Evolutionary conservation across 805 yeast species (phyloP).

Genomic region (Lachancea quebecensis): DNA sequence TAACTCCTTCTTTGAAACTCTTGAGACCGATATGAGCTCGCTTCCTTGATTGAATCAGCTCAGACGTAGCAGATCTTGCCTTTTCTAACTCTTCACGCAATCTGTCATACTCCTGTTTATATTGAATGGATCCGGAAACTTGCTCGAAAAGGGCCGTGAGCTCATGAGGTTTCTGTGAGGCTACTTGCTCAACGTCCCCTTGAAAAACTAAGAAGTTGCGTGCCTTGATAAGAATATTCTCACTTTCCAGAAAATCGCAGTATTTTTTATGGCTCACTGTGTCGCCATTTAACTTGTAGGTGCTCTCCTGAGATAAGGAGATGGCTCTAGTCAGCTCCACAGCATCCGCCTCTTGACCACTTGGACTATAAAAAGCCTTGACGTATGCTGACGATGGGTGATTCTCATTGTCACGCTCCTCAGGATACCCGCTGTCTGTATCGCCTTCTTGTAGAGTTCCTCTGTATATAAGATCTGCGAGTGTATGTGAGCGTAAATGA

Average conservation of each 20-base stretch:
- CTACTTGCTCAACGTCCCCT: slow-evolving; percentile 93
- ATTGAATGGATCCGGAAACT: slow-evolving; percentile 74
- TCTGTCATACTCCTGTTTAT: slow-evolving; percentile 55
- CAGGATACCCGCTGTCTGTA: slow-evolving; percentile 3
- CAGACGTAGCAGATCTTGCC: slow-evolving; percentile 57
- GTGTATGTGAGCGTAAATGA: slow-evolving; percentile 65
- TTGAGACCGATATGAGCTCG: slow-evolving; percentile 65
- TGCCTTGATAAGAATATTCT: slow-evolving; percentile 82
- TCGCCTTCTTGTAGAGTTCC: slow-evolving; percentile 39
- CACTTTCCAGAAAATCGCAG: slow-evolving; percentile 55
- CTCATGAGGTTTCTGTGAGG: slow-evolving; percentile 75
- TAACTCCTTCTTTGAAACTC: slow-evolving; percentile 69
- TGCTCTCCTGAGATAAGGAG: slow-evolving; percentile 51
- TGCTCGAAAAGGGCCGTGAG: slow-evolving; percentile 70
- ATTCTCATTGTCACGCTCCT: slow-evolving; percentile 11
- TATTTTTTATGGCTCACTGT: slow-evolving; percentile 61
- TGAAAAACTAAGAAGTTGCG: slow-evolving; percentile 90
- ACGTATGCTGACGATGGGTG: slow-evolving; percentile 55
- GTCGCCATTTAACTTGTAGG: slow-evolving; percentile 57
- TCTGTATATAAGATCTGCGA: slow-evolving; percentile 75
- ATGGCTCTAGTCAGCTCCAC: slow-evolving; percentile 60
- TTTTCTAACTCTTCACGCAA: slow-evolving; percentile 57
- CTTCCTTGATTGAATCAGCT: slow-evolving; percentile 61
- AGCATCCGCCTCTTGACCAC: slow-evolving; percentile 43
- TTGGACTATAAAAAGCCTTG: slow-evolving; percentile 50